Evolutionary conservation across 768 basidiomycete genomes (phyloP).

Genomic region (Cytidiella melzeri): DNA sequence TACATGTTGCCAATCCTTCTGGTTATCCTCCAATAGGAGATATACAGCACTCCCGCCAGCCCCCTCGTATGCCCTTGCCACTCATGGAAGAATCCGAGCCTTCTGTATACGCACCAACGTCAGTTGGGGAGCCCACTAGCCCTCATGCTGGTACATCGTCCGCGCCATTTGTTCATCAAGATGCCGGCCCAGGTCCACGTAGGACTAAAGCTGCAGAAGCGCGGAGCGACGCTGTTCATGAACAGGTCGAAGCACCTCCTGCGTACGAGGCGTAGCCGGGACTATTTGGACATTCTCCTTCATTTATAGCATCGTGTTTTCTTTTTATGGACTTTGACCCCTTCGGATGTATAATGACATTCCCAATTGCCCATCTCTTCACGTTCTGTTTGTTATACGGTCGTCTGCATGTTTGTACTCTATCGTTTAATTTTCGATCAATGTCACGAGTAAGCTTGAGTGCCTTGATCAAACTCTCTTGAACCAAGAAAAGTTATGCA

Average conservation of each 20-base stretch:
- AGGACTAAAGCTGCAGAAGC: constrained; percentile 1
- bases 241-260: not conserved
- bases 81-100: not conserved
- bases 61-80: not conserved
- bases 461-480: too few species aligned
- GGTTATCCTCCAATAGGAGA: not conserved
- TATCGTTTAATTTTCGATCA: too few species aligned
- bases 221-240: not conserved
- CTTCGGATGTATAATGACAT: too few species aligned
- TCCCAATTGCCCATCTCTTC: too few species aligned
- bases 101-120: not conserved
- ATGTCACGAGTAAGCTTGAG: too few species aligned
- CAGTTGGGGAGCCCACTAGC: not conserved
- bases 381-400: too few species aligned
- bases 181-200: constrained; percentile 2
- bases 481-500: too few species aligned
- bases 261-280: constrained; percentile 10
- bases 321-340: too few species aligned
- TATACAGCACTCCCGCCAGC: constrained; percentile 1
- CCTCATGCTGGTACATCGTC: not conserved
- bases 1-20: constrained; percentile 2
- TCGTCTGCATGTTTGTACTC: too few species aligned
- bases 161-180: constrained; percentile 7
- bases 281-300: too few species aligned
- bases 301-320: too few species aligned